Conservation (phyloP, 2,329 filamentous ascomycete species). For the Fusarium devonianum region DNA sequence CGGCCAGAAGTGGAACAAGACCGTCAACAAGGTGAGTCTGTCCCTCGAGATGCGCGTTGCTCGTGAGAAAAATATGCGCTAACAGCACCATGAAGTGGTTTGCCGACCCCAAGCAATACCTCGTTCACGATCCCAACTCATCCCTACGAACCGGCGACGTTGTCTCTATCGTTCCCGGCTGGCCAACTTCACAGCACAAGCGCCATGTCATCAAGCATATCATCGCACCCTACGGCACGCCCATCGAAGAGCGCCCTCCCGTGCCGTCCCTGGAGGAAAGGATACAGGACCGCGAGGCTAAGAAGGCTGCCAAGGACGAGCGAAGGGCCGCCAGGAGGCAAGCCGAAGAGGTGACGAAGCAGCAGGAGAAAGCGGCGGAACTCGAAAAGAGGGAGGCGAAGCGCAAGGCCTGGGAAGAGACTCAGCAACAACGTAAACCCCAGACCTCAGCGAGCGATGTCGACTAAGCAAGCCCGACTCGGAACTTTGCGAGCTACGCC, state of each 20-base stretch:
- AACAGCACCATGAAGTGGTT: constrained; percentile 56
- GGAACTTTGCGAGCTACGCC: constrained; percentile 9
- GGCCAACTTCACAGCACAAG: constrained; percentile 70
- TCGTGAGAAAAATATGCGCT: not conserved
- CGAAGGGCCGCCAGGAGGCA: constrained; percentile 52
- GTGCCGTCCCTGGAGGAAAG: constrained; percentile 71
- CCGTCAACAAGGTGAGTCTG: constrained; percentile 71
- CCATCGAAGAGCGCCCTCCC: constrained; percentile 69
- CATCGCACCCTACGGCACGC: constrained; percentile 70
- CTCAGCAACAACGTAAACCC: constrained; percentile 27
- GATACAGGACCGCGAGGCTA: constrained; percentile 60
- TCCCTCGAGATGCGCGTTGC: not conserved
- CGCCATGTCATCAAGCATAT: constrained; percentile 79
- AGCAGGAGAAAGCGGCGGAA: constrained; percentile 40
- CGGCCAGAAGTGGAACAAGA: constrained; percentile 73
- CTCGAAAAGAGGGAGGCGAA: constrained; percentile 37
- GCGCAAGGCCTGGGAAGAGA: constrained; percentile 35
- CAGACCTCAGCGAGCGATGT: constrained; percentile 26
- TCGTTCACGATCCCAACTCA: constrained; percentile 80
- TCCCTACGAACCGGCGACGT: constrained; percentile 79
- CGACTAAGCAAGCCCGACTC: constrained; percentile 13
- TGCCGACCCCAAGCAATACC: constrained; percentile 67
- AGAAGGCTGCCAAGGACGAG: constrained; percentile 65
- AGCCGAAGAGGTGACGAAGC: constrained; percentile 33
- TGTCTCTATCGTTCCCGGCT: constrained; percentile 72